Base-by-base conservation (phyloP, 169 alveolate genomes). In the Eimeria sp. region DNA sequence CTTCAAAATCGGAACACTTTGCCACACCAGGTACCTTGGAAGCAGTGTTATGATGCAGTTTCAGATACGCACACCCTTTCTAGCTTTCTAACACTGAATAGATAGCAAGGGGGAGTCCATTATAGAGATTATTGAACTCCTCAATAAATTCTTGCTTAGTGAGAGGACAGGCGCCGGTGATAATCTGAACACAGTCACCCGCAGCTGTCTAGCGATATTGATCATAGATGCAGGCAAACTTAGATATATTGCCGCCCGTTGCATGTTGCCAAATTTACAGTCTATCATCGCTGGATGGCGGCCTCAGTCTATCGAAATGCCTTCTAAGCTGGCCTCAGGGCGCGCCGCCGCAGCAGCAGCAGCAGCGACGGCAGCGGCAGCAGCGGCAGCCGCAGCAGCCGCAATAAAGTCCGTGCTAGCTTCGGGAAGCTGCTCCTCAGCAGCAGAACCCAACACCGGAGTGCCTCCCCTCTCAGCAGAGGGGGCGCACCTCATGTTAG, bases 401-500 rank as follows among this genome's bases (percentile, higher is more conserved):
- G 83, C 83, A 33, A 74, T 74, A 37, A 40, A 40, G 60, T 37
- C 83, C 37, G 83, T 43, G 52, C 18, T 43, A 18, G 56, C 58
- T 16, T 43, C 52, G 54, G 56, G 83, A 11, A 40, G 58, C 58
- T 37, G 30, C 56, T 37, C 83, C 25, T 40, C 89, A n/a, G 89
- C 89, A 10, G 89, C 64, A 14, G 66, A 52, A 11, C 60, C 58
- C 27, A 46, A n/a, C 52, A 27, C 20, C 46, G 66, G 66, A 3
- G 89, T 49, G 40, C 14, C 89, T 33, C 71, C 89, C 25, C 66
- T 78, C 9, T 43, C 89, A n/a, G 89, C 89, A 27, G 62, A 52
- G 40, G 89, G 66, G 33, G 43, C 66, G 9, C 89, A 78, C 23
- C 68, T 78, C n/a, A 78, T 78, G 89, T 6, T 78, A 25, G 89